Evolutionary conservation across 2,329 filamentous ascomycete species (phyloP), one percentile per base, ranked within the genome.

Genomic region (Ascochyta lentis): DNA sequence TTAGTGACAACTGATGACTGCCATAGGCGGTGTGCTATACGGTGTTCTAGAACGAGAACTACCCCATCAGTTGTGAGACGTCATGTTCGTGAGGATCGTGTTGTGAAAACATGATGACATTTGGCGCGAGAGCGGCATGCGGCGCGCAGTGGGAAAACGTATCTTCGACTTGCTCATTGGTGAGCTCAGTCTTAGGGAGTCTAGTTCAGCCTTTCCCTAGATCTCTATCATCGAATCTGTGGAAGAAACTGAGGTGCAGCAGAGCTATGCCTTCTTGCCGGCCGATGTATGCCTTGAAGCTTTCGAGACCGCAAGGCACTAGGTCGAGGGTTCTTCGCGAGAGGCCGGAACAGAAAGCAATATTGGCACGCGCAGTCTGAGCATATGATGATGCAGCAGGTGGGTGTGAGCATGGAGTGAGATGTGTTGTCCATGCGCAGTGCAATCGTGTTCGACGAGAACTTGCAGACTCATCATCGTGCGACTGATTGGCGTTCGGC

Each of bases 401-500:
- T 6, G 23, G 22, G n/a, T 9, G 31, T 19, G 24, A n/a, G 8
- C 15, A 6, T 5, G 19, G 24, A 8, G 13, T 12, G 37, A 10
- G 19, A 22, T 10, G 37, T 23, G 19, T 19, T 39, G 19, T 22
- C 13, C 35, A 39, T 19, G 10, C 15, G 10, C 15, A 23, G 37
- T 24, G 29, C 40, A 24, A 22, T 19, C n/a, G 19, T 22, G 31
- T 16, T 39, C 16, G 10, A 39, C 13, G 12, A 2, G n/a, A 29
- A 10, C n/a, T 6, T 35, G 10, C 13, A 34, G 13, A 15, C 16
- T 8, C 8, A 23, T 62, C 41, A 63, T 37, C 40, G 45, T 50
- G 55, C 54, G 27, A 44, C 19, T 16, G 41, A 31, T 29, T 66
- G 58, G 29, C 76, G 72, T 61, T 77, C 75, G 53, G 69, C 73